Percentiles rank a stretch among this genome's conserved stretches.
phyloP scores from a whole-genome alignment of 768 basidiomycete species.

The Psilocybe cyanescens region DNA sequence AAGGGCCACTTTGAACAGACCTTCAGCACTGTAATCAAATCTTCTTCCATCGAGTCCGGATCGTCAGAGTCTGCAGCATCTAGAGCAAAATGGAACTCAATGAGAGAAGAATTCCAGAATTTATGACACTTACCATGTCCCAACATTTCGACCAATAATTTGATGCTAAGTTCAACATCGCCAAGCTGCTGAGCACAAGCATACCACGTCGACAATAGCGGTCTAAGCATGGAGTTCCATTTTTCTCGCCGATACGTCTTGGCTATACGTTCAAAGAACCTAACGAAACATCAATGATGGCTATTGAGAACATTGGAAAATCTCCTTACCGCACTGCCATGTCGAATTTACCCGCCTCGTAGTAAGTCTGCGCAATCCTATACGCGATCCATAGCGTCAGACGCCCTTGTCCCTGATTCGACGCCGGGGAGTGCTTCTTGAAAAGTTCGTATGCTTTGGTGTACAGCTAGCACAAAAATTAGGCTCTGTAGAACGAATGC shows the following conservation, averaged over 20 bases:
- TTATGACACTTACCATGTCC: conserved; percentile 59
- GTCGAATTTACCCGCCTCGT: conserved; percentile 79
- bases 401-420: conserved; percentile 66
- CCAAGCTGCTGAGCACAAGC: conserved; percentile 79
- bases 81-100: conserved; percentile 17
- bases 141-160: conserved; percentile 82
- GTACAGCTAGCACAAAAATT: conserved; percentile 64
- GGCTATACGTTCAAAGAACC: conserved; percentile 93
- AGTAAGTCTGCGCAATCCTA: conserved; percentile 88
- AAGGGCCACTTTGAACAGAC: conserved; percentile 37
- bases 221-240: conserved; percentile 76
- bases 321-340: conserved; percentile 80
- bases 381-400: conserved; percentile 90
- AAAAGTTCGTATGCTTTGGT: conserved; percentile 94
- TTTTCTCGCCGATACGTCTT: conserved; percentile 85
- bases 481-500: neutral
- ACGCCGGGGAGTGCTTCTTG: conserved; percentile 67
- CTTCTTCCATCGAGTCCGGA: conserved; percentile 59
- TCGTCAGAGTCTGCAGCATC: conserved; percentile 48
- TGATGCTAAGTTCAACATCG: conserved; percentile 76
- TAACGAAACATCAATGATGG: conserved; percentile 30
- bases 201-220: conserved; percentile 82
- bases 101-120: neutral
- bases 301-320: neutral
- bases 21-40: conserved; percentile 73